phyloP scores from a whole-genome alignment of 1,284 basidiomycete species.

The Heterobasidion occidentale region DNA sequence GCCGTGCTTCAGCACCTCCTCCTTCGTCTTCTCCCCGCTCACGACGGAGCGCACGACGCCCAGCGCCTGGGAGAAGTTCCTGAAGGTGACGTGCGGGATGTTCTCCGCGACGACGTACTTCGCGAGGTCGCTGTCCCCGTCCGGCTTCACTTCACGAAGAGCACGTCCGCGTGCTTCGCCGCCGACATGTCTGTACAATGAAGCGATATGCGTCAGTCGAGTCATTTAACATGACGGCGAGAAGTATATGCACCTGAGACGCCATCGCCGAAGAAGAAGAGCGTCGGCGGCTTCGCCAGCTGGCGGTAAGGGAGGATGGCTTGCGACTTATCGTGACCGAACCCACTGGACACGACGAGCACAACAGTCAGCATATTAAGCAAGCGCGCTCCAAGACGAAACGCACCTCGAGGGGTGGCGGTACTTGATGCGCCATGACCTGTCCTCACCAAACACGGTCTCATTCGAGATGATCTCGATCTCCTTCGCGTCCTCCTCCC shows the following conservation, averaged over 20 bases:
- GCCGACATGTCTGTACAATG: conserved; percentile 71
- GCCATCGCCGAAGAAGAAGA: conserved; percentile 95
- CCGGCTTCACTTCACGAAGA: conserved; percentile 83
- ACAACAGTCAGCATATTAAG: not conserved
- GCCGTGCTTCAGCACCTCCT: conserved; percentile 21
- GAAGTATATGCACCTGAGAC: conserved; percentile 65
- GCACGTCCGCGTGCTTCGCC: conserved; percentile 80
- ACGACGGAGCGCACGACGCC: conserved; percentile 61
- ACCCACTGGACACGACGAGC: conserved; percentile 42
- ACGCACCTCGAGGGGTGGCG: conserved; percentile 76
- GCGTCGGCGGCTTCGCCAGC: conserved; percentile 62
- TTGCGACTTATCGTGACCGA: conserved; percentile 90
- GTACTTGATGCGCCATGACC: conserved; percentile 81
- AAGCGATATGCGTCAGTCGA: not conserved
- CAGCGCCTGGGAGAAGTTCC: conserved; percentile 55
- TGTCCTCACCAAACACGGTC: conserved; percentile 56
- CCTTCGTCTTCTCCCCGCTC: conserved; percentile 38
- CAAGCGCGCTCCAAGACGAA: not conserved
- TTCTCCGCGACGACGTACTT: conserved; percentile 66
- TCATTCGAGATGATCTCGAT: conserved; percentile 92
- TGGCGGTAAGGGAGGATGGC: conserved; percentile 82
- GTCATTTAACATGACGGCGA: not conserved
- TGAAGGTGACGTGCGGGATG: conserved; percentile 63
- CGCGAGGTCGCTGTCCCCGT: conserved; percentile 80
- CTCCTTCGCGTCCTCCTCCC: conserved; percentile 52